Evolutionary conservation across 23 red algal species (phyloP).

Genomic region (Gracilaria domingensis): DNA sequence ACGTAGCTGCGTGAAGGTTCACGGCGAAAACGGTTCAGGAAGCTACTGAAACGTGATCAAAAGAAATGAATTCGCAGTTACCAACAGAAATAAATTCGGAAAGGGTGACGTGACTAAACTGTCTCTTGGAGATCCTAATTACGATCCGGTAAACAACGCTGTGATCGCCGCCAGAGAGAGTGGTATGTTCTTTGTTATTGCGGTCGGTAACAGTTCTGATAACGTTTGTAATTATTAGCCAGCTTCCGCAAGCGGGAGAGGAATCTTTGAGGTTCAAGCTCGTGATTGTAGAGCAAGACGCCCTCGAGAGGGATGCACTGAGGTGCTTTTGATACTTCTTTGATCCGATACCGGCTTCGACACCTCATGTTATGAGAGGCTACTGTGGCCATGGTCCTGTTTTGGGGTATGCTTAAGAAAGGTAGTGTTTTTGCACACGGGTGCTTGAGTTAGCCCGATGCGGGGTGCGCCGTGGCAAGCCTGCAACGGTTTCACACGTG

Average conservation of each 20-base stretch:
- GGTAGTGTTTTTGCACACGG: too few species aligned
- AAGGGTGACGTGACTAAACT: constrained; percentile 54
- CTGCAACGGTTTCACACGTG: too few species aligned
- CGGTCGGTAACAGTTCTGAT: constrained; percentile 43
- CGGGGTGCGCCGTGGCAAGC: too few species aligned
- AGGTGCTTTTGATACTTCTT: too few species aligned
- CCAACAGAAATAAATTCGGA: constrained; percentile 5
- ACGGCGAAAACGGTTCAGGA: constrained; percentile 12
- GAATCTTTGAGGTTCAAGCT: constrained; percentile 32
- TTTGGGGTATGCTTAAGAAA: too few species aligned
- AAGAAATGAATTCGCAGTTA: constrained; percentile 21
- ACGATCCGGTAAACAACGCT: constrained; percentile 40
- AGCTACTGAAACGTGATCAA: constrained; percentile 9
- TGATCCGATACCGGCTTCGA: too few species aligned
- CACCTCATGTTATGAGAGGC: too few species aligned
- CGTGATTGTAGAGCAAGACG: too few species aligned
- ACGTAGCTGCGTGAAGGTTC: constrained; percentile 48
- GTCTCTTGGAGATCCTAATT: constrained; percentile 17
- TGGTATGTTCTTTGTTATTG: constrained; percentile 38
- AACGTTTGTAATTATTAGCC: constrained; percentile 40
- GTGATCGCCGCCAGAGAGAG: neutral
- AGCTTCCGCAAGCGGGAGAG: neutral
- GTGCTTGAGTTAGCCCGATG: too few species aligned
- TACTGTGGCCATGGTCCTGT: too few species aligned
- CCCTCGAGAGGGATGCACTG: too few species aligned